phyloP scores from a whole-genome alignment of 257 asterid genomes.

The Ilex asprella region DNA sequence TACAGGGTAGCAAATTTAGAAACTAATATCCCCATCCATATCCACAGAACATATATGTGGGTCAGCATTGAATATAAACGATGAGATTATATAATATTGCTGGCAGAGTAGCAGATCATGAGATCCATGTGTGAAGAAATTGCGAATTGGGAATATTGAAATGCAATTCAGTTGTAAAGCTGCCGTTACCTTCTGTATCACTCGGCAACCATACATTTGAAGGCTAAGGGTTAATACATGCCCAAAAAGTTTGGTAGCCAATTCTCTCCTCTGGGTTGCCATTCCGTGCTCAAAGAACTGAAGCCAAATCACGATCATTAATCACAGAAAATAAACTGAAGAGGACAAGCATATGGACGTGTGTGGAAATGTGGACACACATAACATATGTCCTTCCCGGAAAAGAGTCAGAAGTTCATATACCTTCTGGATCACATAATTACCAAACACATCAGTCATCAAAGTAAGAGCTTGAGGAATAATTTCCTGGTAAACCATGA shows the following conservation, averaged over 20 bases:
- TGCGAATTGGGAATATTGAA: not conserved
- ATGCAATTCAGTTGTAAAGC: not conserved
- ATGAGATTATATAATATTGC: no score
- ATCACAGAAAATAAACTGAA: not conserved
- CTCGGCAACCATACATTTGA: slow-evolving; percentile 98
- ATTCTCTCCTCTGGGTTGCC: slow-evolving; percentile 80
- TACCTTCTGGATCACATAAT: not conserved
- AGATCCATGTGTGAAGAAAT: not conserved
- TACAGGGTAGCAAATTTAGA: no score
- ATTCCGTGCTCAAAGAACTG: slow-evolving; percentile 97
- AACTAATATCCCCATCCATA: no score
- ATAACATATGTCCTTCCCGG: not conserved
- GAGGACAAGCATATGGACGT: not conserved
- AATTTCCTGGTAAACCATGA: not conserved
- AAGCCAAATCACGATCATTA: not conserved
- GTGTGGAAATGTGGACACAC: not conserved
- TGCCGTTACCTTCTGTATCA: slow-evolving; percentile 79
- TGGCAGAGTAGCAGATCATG: no score
- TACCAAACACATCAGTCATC: not conserved
- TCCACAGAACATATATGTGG: no score
- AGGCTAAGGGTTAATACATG: slow-evolving; percentile 84
- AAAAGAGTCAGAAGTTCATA: not conserved
- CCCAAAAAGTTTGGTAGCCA: slow-evolving; percentile 77
- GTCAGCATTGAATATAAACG: no score
- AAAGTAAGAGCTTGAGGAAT: not conserved